Evolutionary conservation across 148 eudicot genomes (phyloP).

Genomic region (Salicornia ramosissima): DNA sequence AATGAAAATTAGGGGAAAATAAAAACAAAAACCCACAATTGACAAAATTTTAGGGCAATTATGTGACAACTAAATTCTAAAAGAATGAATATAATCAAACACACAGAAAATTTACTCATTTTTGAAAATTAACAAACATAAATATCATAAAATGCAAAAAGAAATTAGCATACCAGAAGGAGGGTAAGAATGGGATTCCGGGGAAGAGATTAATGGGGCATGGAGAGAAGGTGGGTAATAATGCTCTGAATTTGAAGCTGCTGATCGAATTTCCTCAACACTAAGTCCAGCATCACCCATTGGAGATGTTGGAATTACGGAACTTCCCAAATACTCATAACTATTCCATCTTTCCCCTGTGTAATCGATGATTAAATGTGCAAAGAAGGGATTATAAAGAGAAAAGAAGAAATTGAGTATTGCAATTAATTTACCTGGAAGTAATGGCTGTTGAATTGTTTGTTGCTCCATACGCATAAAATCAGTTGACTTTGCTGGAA

Average conservation of each 20-base stretch:
- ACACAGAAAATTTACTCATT: not conserved
- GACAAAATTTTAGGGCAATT: too few species aligned
- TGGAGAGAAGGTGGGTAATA: conserved; percentile 77
- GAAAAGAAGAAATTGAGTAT: not conserved
- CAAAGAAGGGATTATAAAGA: not conserved
- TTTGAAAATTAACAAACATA: not conserved
- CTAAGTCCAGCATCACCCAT: conserved; percentile 56
- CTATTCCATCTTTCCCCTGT: conserved; percentile 36
- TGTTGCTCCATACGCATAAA: conserved; percentile 29
- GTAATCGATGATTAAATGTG: not conserved
- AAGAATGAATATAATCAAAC: too few species aligned
- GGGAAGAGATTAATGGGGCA: conserved; percentile 56
- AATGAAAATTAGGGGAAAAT: not conserved
- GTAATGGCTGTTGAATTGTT: conserved; percentile 43
- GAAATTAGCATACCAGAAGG: conserved; percentile 16
- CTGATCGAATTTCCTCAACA: conserved; percentile 81
- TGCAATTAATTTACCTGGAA: conserved; percentile 33
- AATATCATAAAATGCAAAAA: not conserved
- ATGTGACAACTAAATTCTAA: too few species aligned
- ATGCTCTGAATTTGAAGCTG: conserved; percentile 47
- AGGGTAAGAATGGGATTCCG: conserved; percentile 32
- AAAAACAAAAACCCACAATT: not conserved
- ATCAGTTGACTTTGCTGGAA: too few species aligned
- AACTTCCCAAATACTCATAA: conserved; percentile 65
- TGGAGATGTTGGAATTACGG: conserved; percentile 41